phyloP scores from a whole-genome alignment of 768 basidiomycete genomes.

The Mycena leptocephala region DNA sequence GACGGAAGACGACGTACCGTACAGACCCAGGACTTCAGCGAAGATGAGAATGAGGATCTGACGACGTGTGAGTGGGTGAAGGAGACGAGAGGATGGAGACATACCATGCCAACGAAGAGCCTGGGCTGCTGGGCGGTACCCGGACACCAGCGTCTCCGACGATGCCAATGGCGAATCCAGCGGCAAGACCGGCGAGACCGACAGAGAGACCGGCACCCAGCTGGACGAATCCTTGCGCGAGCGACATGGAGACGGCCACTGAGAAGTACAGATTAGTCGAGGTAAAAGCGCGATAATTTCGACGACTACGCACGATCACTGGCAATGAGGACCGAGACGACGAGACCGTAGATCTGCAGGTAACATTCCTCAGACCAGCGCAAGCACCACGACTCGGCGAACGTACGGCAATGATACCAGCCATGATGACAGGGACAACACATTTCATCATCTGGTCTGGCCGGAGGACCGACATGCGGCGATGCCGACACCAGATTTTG shows the following conservation, averaged over 20 bases:
- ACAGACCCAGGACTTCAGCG: conserved; percentile 94
- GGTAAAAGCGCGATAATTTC: neutral
- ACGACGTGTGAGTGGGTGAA: neutral
- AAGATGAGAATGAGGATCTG: conserved; percentile 99
- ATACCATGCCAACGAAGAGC: conserved; percentile 94
- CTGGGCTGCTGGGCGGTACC: conserved; percentile 96
- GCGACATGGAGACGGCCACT: conserved; percentile 88
- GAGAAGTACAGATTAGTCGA: neutral
- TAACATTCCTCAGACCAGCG: neutral
- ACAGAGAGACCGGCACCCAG: conserved; percentile 95
- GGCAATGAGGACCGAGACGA: conserved; percentile 98
- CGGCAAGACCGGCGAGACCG: conserved; percentile 95
- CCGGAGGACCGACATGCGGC: conserved; percentile 97
- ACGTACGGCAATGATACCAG: conserved; percentile 99
- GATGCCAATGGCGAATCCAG: conserved; percentile 98
- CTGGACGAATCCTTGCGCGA: conserved; percentile 95
- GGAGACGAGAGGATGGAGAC: conserved; percentile 39
- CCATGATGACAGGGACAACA: conserved; percentile 98
- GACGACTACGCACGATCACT: conserved; percentile 76
- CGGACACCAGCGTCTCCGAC: conserved; percentile 99
- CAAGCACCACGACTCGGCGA: neutral
- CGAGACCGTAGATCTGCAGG: conserved; percentile 93
- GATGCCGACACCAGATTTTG: conserved; percentile 98
- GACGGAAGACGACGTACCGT: conserved; percentile 65
- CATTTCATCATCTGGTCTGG: conserved; percentile 99